Evolutionary conservation across 148 eudicot genomes (phyloP), one percentile per base, ranked within the genome.

Genomic region (Chenopodium album): DNA sequence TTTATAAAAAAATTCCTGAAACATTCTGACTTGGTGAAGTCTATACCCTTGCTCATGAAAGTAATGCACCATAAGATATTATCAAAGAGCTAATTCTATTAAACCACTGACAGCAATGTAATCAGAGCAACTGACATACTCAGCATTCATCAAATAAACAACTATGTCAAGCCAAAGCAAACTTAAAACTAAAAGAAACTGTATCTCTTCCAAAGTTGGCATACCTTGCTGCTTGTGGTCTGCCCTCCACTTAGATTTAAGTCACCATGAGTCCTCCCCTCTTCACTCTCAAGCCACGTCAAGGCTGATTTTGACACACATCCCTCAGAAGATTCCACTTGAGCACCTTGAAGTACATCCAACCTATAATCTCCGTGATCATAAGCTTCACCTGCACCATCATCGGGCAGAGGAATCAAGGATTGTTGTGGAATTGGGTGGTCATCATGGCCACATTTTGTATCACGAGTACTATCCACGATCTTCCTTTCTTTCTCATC

Each of bases 161-260:
- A 47, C 69, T 0, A 56, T 4, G 13, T 37, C 34, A 63, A 63
- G 9, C 16, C 46, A 52, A 41, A 16, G 9, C 29, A 14, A 60
- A 66, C n/a, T 31, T 26, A 26, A 76, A 73, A 48, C 26, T 76
- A 44, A 50, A 26, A 78, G 54, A 17, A 78, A 37, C 1, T 19
- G 50, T 41, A 64, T 52, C 47, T 34, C 17, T 23, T 66, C 16
- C 3, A 29, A n/a, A 68, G 64, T 75, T 74, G 7, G 78, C 86
- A 84, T 78, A 95, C 98, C 89, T 91, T 88, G 65, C 70, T 79
- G 76, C 85, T 80, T 73, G 80, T 80, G 80, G 73, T 77, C 82
- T 87, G 85, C 66, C 85, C 86, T 80, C 90, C 87, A 59, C 48
- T 69, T 78, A 47, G 73, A 79, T 84, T 85, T 32, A 81, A 77